These are phyloP conservation scores for Wakefieldia striispora DNA, from an alignment of 768 basidiomycete genomes.

Conservation along the genomic window DNA sequence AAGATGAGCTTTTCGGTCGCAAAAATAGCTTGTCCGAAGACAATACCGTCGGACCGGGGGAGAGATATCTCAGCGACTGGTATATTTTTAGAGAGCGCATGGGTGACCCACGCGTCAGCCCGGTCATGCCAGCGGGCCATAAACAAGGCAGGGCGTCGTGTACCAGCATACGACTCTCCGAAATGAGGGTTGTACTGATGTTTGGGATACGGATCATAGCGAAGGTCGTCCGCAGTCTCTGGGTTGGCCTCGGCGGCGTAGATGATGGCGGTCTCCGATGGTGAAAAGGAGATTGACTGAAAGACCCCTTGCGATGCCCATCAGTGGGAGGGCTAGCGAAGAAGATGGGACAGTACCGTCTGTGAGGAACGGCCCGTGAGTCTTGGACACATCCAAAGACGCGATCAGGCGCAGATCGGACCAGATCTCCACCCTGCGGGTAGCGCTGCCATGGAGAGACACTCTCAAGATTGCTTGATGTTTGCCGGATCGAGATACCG, in stretches of 20 bases:
- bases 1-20: slow-evolving; percentile 40
- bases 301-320: too few relatives aligned
- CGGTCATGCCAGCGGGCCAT: slow-evolving; percentile 43
- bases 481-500: too few relatives aligned
- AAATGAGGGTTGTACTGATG: slow-evolving; percentile 33
- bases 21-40: slow-evolving; percentile 56
- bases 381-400: too few relatives aligned
- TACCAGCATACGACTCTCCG: slow-evolving; percentile 53
- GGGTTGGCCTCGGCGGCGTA: slow-evolving; percentile 58
- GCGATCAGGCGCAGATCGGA: too few relatives aligned
- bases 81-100: slow-evolving; percentile 8
- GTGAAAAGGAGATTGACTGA: too few relatives aligned
- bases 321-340: too few relatives aligned
- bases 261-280: slow-evolving; percentile 33
- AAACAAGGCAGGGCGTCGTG: slow-evolving; percentile 38
- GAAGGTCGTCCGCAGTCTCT: not conserved
- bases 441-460: too few relatives aligned
- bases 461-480: too few relatives aligned
- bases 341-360: too few relatives aligned
- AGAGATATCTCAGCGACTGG: not conserved
- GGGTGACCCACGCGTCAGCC: slow-evolving; percentile 8
- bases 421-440: too few relatives aligned
- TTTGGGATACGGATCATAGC: too few relatives aligned
- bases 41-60: slow-evolving; percentile 15
- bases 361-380: too few relatives aligned